Evolutionary conservation across 352 stramenopile species (phyloP).

Genomic region (Lagenidium giganteum): DNA sequence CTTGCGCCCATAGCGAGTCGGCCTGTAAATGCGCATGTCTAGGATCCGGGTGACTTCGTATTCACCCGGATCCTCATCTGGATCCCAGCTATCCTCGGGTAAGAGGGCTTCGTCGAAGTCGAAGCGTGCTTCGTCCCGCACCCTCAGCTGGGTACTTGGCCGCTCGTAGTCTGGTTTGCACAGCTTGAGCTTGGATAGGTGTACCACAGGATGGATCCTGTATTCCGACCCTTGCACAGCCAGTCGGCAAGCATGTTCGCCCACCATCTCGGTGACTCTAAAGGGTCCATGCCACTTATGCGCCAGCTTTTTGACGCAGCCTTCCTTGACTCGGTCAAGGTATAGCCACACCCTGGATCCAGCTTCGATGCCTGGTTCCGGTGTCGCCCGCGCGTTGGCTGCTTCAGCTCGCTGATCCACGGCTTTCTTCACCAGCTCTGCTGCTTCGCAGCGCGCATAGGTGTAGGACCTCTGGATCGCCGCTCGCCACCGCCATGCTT

Average conservation of each 20-base stretch:
- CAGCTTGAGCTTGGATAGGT: slow-evolving; percentile 6
- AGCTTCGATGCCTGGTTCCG: slow-evolving; percentile 2
- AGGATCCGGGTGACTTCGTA: slow-evolving; percentile 15
- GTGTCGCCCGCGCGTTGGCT: not conserved
- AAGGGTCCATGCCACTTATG: slow-evolving; percentile 22
- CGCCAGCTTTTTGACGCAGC: slow-evolving; percentile 12
- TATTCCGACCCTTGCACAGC: slow-evolving; percentile 4
- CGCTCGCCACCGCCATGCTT: not conserved
- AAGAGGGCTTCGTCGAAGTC: slow-evolving; percentile 20
- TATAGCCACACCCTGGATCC: slow-evolving; percentile 18
- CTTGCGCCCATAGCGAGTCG: slow-evolving; percentile 3
- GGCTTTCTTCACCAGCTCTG: no score
- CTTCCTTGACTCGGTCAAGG: slow-evolving; percentile 12
- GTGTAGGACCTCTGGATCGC: slow-evolving; percentile 3
- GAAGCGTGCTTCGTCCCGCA: not conserved
- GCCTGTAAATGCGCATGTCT: not conserved
- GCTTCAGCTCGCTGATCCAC: no score
- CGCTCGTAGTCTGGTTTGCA: slow-evolving; percentile 4
- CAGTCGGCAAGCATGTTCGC: slow-evolving; percentile 1
- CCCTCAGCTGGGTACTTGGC: slow-evolving; percentile 1
- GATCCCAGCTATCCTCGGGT: slow-evolving; percentile 15
- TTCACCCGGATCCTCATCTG: slow-evolving; percentile 3
- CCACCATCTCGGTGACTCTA: slow-evolving; percentile 5
- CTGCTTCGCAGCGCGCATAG: no score
- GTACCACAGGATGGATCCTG: slow-evolving; percentile 6